Percentiles rank a stretch among this genome's conserved stretches.
Evolutionary conservation across 208 protist genomes (phyloP).

Genomic region (Trypanosoma caninum): DNA sequence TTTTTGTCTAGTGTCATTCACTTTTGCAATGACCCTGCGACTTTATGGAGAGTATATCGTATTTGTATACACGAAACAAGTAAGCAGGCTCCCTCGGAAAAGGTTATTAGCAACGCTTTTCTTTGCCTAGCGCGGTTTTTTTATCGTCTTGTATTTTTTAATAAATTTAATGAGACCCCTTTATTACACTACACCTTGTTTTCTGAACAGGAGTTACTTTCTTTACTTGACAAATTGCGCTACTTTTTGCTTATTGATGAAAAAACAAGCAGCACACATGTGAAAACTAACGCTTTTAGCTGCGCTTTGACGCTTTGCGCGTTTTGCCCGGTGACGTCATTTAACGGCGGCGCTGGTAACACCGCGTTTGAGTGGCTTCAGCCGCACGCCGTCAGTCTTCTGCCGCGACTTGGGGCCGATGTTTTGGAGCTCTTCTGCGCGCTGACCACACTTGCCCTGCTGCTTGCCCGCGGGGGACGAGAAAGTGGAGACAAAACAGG

Average conservation of each 20-base stretch:
- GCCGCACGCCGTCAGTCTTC: background rate
- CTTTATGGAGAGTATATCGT: conserved; percentile 5
- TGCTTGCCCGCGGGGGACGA: background rate
- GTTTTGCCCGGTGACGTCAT: conserved; percentile 1
- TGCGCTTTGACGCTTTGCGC: conserved; percentile 11
- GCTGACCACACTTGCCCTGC: conserved; percentile 1
- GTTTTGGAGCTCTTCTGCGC: conserved; percentile 5
- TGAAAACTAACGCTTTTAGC: conserved; percentile 22
- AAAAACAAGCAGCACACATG: background rate
- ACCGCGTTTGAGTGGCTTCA: background rate
- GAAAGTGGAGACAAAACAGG: background rate
- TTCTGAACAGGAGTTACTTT: background rate
- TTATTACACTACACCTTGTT: background rate
- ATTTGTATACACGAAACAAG: conserved; percentile 5
- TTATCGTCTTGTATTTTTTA: conserved; percentile 1
- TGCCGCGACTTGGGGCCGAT: conserved; percentile 2
- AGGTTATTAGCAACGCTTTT: conserved; percentile 19
- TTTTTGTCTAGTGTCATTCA: conserved; percentile 22
- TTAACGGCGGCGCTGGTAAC: background rate
- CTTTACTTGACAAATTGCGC: background rate
- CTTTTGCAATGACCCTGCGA: background rate
- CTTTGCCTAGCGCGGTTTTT: conserved; percentile 16
- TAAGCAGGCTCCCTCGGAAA: background rate
- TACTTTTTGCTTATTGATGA: background rate
- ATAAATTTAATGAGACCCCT: background rate